Evolutionary conservation across 2,329 filamentous ascomycete genomes (phyloP).

Genomic region (Ophiostoma perfectum): DNA sequence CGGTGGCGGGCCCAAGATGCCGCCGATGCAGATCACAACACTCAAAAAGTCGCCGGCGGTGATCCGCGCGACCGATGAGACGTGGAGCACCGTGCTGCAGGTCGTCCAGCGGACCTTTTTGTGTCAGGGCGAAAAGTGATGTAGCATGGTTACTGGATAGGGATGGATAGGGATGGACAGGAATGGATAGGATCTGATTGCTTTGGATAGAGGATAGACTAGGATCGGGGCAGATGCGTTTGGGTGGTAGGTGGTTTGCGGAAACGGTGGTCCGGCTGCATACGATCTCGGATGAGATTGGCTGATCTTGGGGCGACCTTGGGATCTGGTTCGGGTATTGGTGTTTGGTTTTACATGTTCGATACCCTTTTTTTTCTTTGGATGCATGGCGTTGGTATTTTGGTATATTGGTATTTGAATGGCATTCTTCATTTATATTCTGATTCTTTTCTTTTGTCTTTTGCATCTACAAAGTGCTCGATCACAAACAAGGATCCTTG

Average conservation of each 20-base stretch:
- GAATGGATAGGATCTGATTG: not conserved
- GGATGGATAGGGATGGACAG: not conserved
- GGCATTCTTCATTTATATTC: not conserved
- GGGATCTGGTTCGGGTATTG: not conserved
- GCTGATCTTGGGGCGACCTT: not conserved
- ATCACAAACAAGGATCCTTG: not conserved
- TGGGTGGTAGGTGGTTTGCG: no score
- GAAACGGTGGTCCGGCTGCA: not conserved
- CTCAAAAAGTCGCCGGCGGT: conserved; percentile 8
- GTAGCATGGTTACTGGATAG: no score
- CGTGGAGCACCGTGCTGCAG: conserved; percentile 2
- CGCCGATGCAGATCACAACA: not conserved
- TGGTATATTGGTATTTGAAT: not conserved
- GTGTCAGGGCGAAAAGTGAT: conserved; percentile 3
- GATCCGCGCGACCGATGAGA: conserved; percentile 7
- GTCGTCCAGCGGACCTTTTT: conserved; percentile 3
- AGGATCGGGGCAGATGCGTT: no score
- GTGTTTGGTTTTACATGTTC: not conserved
- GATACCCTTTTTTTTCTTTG: not conserved
- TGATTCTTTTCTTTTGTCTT: not conserved
- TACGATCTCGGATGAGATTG: not conserved
- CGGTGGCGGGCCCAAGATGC: not conserved
- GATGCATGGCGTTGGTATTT: conserved; percentile 3
- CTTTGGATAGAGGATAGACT: not conserved
- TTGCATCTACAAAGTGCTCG: no score